phyloP scores from a whole-genome alignment of 352 stramenopile species.

The Globisporangium rhizosaccharum region DNA sequence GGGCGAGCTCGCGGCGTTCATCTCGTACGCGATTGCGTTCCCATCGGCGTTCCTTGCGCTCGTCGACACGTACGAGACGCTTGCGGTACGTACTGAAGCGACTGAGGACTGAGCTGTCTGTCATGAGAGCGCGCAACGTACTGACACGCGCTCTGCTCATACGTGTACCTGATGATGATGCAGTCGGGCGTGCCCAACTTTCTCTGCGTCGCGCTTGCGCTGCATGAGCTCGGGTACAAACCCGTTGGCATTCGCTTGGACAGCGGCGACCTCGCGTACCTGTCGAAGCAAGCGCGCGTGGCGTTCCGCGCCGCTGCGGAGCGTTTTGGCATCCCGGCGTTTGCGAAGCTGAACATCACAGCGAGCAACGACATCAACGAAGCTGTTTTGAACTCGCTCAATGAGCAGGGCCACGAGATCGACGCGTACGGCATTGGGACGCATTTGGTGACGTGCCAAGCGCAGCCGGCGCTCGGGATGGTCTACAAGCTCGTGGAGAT shows the following conservation, averaged over 20 bases:
- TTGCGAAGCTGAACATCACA: conserved; percentile 90
- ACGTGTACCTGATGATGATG: not conserved
- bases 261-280: conserved; percentile 96
- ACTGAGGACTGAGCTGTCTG: not conserved
- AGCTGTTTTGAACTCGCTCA: conserved; percentile 91
- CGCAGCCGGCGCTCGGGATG: conserved; percentile 97
- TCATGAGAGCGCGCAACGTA: not conserved
- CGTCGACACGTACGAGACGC: conserved; percentile 98
- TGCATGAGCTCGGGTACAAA: conserved; percentile 89
- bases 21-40: conserved; percentile 97
- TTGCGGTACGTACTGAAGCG: conserved; percentile 50
- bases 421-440: conserved; percentile 95
- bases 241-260: conserved; percentile 95
- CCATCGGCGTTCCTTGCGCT: conserved; percentile 95
- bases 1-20: conserved; percentile 98
- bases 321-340: conserved; percentile 63
- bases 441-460: conserved; percentile 96
- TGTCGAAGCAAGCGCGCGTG: conserved; percentile 86
- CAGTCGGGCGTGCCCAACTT: conserved; percentile 97
- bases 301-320: conserved; percentile 50
- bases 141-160: not conserved
- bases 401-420: conserved; percentile 94
- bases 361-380: conserved; percentile 99
- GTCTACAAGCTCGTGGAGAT: conserved; percentile 99
- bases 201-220: conserved; percentile 91